phyloP scores from a whole-genome alignment of 2,329 filamentous ascomycete genomes.

The Pseudogymnoascus sp. region DNA sequence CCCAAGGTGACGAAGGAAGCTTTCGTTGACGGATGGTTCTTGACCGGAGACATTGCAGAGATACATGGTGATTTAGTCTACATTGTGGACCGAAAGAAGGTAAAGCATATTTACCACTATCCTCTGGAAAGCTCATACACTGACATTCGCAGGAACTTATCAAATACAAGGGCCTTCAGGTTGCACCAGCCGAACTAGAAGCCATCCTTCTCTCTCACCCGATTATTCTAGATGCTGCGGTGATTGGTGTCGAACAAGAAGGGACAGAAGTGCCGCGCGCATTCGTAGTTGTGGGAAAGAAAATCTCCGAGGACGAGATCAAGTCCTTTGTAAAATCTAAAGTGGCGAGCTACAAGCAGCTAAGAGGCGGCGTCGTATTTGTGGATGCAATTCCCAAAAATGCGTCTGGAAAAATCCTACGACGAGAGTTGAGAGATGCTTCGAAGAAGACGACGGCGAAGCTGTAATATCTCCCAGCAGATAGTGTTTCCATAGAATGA shows the following conservation, averaged over 20 bases:
- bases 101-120: background rate
- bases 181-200: constrained; percentile 37
- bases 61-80: constrained; percentile 39
- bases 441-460: constrained; percentile 25
- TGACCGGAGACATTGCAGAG: background rate
- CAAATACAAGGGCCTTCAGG: constrained; percentile 38
- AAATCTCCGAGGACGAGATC: constrained; percentile 44
- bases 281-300: constrained; percentile 40
- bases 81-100: constrained; percentile 65
- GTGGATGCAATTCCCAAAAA: constrained; percentile 65
- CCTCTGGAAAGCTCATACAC: background rate
- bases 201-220: constrained; percentile 28
- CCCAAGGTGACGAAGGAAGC: constrained; percentile 25
- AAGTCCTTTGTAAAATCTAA: constrained; percentile 49
- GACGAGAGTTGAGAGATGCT: constrained; percentile 37
- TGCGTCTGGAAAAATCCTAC: constrained; percentile 45
- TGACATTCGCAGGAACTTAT: constrained; percentile 36
- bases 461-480: background rate
- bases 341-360: constrained; percentile 56
- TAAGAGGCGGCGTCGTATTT: constrained; percentile 64
- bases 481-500: background rate
- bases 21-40: background rate
- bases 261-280: constrained; percentile 48
- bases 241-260: constrained; percentile 44
- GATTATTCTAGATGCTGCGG: constrained; percentile 48